Conservation (phyloP, 2,329 filamentous ascomycete species). For the Ophiobolus disseminans region DNA sequence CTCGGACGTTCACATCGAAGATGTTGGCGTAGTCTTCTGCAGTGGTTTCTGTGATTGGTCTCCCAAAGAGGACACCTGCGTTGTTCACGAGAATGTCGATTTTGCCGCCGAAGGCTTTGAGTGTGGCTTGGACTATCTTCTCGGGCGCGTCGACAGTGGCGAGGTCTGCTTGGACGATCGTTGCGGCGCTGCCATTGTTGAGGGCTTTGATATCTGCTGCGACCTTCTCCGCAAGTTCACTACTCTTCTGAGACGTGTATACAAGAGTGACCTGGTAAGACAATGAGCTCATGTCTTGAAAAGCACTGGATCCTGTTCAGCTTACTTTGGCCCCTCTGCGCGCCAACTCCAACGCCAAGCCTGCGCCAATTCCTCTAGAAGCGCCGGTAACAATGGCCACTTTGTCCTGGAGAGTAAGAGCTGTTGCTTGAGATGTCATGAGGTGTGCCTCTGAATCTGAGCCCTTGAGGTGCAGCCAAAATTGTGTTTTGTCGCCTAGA, state of each 20-base stretch:
- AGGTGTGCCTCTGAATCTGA: too few species aligned
- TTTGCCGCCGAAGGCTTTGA: slow-evolving; percentile 46
- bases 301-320: background rate
- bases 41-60: slow-evolving; percentile 43
- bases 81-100: slow-evolving; percentile 57
- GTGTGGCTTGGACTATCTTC: slow-evolving; percentile 48
- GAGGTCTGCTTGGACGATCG: slow-evolving; percentile 52
- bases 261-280: slow-evolving; percentile 50
- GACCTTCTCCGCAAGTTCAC: slow-evolving; percentile 40
- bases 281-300: slow-evolving; percentile 10
- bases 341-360: slow-evolving; percentile 58
- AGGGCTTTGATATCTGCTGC: slow-evolving; percentile 45
- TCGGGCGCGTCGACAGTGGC: slow-evolving; percentile 41
- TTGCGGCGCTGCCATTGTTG: slow-evolving; percentile 46
- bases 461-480: too few species aligned
- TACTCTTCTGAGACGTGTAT: slow-evolving; percentile 52
- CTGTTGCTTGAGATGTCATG: slow-evolving; percentile 21
- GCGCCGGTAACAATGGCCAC: slow-evolving; percentile 59
- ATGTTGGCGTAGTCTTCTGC: slow-evolving; percentile 60
- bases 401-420: slow-evolving; percentile 39
- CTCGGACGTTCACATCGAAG: slow-evolving; percentile 66
- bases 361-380: slow-evolving; percentile 59
- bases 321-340: slow-evolving; percentile 54
- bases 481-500: too few species aligned
- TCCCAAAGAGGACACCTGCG: slow-evolving; percentile 43